Percentiles rank a stretch among this genome's conserved stretches.
phyloP scores from a whole-genome alignment of 2,329 filamentous ascomycete species.

The Exophiala dermatitidis region DNA sequence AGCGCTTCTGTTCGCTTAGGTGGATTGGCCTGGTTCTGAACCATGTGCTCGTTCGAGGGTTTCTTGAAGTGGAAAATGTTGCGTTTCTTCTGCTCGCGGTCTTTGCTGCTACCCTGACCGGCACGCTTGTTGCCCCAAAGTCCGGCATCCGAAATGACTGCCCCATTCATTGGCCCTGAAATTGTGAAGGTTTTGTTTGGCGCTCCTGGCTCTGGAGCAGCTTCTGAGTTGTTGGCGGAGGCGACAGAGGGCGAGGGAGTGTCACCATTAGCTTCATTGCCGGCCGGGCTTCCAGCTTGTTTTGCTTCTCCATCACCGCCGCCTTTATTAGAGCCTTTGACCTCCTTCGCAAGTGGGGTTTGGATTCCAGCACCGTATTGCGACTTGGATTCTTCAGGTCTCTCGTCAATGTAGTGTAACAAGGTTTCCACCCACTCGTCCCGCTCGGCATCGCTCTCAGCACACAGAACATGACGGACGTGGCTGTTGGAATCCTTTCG shows the following conservation, averaged over 20 bases:
- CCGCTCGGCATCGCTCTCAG: slow-evolving; percentile 85
- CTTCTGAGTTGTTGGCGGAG: slow-evolving; percentile 29
- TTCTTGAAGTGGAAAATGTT: slow-evolving; percentile 26
- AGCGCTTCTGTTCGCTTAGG: slow-evolving; percentile 12
- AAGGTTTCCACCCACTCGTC: slow-evolving; percentile 91
- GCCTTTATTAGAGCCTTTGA: slow-evolving; percentile 7
- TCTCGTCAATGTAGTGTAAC: slow-evolving; percentile 77
- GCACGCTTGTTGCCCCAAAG: slow-evolving; percentile 72
- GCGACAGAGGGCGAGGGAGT: slow-evolving; percentile 33
- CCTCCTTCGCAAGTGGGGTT: slow-evolving; percentile 25
- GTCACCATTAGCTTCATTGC: slow-evolving; percentile 20
- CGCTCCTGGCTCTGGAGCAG: slow-evolving; percentile 17
- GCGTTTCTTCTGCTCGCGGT: slow-evolving; percentile 23
- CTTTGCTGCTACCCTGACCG: slow-evolving; percentile 55
- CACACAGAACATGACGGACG: slow-evolving; percentile 89
- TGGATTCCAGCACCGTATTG: slow-evolving; percentile 31
- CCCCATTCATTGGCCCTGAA: slow-evolving; percentile 75
- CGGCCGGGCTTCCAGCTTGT: slow-evolving; percentile 5
- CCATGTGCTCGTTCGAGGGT: slow-evolving; percentile 20
- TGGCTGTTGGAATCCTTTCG: slow-evolving; percentile 84
- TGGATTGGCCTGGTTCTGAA: slow-evolving; percentile 5
- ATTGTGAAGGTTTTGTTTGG: slow-evolving; percentile 50
- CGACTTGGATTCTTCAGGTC: slow-evolving; percentile 50
- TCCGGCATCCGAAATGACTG: slow-evolving; percentile 74
- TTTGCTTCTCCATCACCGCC: slow-evolving; percentile 13